These are phyloP conservation scores for Zalaria sp. DNA, from an alignment of 2,329 filamentous ascomycete genomes.

Conservation along the genomic window DNA sequence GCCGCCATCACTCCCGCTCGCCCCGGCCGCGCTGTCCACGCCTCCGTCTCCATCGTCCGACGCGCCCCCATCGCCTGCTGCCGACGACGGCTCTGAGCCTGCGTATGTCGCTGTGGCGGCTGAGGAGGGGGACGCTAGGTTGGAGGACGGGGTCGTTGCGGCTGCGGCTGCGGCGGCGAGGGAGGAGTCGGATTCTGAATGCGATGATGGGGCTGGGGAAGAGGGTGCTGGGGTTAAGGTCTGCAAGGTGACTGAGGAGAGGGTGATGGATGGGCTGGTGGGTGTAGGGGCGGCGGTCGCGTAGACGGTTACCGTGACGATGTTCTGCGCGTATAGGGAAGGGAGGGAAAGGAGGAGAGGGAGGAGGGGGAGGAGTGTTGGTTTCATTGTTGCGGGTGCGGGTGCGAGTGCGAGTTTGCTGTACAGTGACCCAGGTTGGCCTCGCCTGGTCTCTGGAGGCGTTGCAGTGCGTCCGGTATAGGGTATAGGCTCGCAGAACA, in stretches of 20 bases:
- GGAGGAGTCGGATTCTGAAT: not conserved
- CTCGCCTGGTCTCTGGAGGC: no score
- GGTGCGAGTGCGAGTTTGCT: no score
- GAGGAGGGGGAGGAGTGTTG: not conserved
- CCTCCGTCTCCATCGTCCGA: constrained; percentile 1
- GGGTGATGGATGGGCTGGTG: not conserved
- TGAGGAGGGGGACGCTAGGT: not conserved
- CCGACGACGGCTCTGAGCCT: not conserved
- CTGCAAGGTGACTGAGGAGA: not conserved
- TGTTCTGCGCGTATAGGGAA: not conserved
- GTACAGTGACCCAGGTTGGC: no score
- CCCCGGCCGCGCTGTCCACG: constrained; percentile 37
- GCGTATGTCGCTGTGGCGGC: not conserved
- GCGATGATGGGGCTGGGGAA: not conserved
- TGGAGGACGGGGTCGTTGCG: not conserved
- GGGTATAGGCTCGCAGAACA: no score
- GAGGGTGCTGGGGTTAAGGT: not conserved
- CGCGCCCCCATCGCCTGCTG: not conserved
- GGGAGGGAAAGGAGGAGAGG: not conserved
- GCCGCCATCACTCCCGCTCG: constrained; percentile 46
- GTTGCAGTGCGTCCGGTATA: no score
- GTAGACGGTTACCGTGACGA: not conserved
- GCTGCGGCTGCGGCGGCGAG: not conserved
- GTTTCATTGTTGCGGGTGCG: not conserved
- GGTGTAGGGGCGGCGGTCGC: not conserved